Base-by-base conservation (phyloP, 2,329 filamentous ascomycete genomes). In the Coniosporium tulheliwenetii region DNA sequence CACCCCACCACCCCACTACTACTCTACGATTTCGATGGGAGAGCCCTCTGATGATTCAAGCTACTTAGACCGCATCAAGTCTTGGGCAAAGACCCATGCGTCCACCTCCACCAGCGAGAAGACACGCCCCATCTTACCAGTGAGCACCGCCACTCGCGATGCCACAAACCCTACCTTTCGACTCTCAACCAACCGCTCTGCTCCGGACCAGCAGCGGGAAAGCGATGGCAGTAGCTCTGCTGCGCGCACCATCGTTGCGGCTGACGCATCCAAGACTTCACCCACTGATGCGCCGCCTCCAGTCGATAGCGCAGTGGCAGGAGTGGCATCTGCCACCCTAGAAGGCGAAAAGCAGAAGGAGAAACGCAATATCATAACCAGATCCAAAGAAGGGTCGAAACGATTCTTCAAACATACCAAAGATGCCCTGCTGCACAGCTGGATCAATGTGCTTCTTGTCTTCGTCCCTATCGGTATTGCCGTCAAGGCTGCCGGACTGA, bases 401-500 rank as follows among this genome's bases (percentile, higher is more conserved):
- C 61, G 65, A 53, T 74, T 78, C 56, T 61, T 69, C 48, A 70
- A 67, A 31, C 66, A 70, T 48, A 61, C 62, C 41, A 68, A 70
- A 64, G 55, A 75, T 77, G 66, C 66, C 52, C 51, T 87, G 46
- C 70, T 77, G 36, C 75, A 83, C 55, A 85, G 78, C 65, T 85
- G 79, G 73, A 66, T 89, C 64, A 89, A 91, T 56, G 52, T 85
- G 41, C 65, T 89, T 48, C 66, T 89, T 46, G 61, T 87, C 41
- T 86, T 86, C 53, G 83, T 89, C 29, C 84, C 83, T 7, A 68
- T 83, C 40, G 84, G 83, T 50, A 87, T 91, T 51, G 69, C 70
- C 44, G 69, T 77, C 42, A 67, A 80, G 41, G 53, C 58, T 9
- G 57, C 60, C 10, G 46, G 52, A 15, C 46, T 68, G 38, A 60